A percentile compares a stretch with the other conserved stretches of the same genome.
Evolutionary conservation across 2,329 filamentous ascomycete species (phyloP).

Genomic region (Fusarium fujikuroi): DNA sequence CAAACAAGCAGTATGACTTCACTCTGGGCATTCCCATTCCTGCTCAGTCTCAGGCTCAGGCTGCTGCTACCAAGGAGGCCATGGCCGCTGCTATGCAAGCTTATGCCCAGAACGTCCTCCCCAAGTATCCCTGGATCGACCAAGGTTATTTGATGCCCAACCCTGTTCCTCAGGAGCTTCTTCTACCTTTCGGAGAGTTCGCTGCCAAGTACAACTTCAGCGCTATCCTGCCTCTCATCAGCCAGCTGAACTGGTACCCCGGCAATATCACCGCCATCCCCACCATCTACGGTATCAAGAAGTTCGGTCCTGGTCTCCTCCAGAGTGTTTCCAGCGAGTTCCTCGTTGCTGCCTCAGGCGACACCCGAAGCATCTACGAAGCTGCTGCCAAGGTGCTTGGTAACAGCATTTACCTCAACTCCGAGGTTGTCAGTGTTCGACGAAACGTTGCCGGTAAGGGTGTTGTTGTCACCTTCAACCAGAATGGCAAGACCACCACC

Average conservation of each 20-base stretch:
- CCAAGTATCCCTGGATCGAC: conserved; percentile 38
- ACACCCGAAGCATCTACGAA: conserved; percentile 23
- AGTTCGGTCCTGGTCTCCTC: conserved; percentile 25
- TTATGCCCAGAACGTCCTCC: conserved; percentile 20
- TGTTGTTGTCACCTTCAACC: conserved; percentile 2
- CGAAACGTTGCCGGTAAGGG: background rate
- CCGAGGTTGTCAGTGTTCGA: background rate
- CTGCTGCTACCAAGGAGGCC: background rate
- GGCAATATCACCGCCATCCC: conserved; percentile 29
- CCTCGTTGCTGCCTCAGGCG: conserved; percentile 10
- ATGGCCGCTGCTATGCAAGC: conserved; percentile 1
- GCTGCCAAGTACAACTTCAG: conserved; percentile 27
- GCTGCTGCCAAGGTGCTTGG: conserved; percentile 15
- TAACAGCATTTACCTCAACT: conserved; percentile 11
- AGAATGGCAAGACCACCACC: background rate
- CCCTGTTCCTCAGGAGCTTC: conserved; percentile 33
- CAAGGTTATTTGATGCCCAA: conserved; percentile 30
- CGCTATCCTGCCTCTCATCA: conserved; percentile 19
- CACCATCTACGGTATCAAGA: conserved; percentile 35
- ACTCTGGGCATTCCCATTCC: conserved; percentile 32
- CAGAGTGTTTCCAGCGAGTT: conserved; percentile 14
- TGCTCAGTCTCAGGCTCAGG: background rate
- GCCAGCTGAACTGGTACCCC: conserved; percentile 34
- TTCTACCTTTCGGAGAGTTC: conserved; percentile 30
- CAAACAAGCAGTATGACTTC: conserved; percentile 30